Percentiles rank a stretch among this genome's conserved stretches.
phyloP scores from a whole-genome alignment of 225 moss, liverwort and hornwort species.

The Asterella californica region DNA sequence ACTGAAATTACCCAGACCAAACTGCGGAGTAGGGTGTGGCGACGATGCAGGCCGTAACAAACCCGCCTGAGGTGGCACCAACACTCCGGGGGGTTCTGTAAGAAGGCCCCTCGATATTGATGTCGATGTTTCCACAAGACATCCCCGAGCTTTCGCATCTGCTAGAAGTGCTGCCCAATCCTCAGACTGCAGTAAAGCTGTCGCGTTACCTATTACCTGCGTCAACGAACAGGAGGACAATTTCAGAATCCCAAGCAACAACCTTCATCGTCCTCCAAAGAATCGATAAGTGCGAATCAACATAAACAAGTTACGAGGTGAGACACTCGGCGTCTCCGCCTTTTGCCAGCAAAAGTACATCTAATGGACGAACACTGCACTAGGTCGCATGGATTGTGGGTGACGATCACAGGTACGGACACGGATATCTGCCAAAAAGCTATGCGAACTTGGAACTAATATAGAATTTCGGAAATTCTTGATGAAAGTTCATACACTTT shows the following conservation, averaged over 20 bases:
- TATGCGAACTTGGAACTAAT: too few relatives aligned
- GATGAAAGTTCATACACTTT: too few relatives aligned
- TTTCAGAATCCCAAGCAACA: background rate
- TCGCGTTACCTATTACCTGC: conserved; percentile 97
- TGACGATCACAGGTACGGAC: too few relatives aligned
- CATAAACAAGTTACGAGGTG: too few relatives aligned
- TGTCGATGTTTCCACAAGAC: conserved; percentile 62
- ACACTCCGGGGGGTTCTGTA: conserved; percentile 52
- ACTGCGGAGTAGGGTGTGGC: conserved; percentile 7
- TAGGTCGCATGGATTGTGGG: too few relatives aligned
- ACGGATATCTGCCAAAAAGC: too few relatives aligned
- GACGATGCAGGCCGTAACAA: conserved; percentile 26
- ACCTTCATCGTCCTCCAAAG: too few relatives aligned
- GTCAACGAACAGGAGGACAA: background rate
- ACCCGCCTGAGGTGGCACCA: conserved; percentile 32
- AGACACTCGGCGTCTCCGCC: background rate
- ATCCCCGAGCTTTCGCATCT: conserved; percentile 72
- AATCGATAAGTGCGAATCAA: too few relatives aligned
- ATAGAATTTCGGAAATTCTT: too few relatives aligned
- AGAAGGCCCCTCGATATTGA: conserved; percentile 81
- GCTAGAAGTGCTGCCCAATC: conserved; percentile 89
- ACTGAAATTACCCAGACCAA: conserved; percentile 19
- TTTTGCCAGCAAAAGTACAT: too few relatives aligned
- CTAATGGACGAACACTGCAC: too few relatives aligned
- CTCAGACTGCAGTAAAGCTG: conserved; percentile 86